Evolutionary conservation across 208 protist species (phyloP).

Genomic region (Leishmania tropica): DNA sequence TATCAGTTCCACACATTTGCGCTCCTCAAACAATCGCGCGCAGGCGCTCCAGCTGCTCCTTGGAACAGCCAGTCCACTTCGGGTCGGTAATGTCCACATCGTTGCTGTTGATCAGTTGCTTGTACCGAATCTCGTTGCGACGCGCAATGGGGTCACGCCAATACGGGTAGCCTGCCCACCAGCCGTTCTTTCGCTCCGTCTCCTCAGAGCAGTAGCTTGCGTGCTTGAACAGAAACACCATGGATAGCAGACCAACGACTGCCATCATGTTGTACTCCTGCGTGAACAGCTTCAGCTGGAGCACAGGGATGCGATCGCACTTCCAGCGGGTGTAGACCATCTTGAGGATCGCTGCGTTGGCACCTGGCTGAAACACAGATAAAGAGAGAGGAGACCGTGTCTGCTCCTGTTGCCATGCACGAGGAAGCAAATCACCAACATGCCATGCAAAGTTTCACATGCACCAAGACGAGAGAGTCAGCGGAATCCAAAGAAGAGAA

Average conservation of each 20-base stretch:
- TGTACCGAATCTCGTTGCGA: slow-evolving; percentile 88
- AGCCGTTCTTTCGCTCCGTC: slow-evolving; percentile 87
- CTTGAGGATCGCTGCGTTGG: slow-evolving; percentile 10
- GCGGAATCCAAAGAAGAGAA: not conserved
- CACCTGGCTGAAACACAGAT: not conserved
- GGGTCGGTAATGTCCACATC: slow-evolving; percentile 87
- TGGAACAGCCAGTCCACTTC: slow-evolving; percentile 90
- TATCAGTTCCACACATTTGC: not conserved
- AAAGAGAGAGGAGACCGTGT: not conserved
- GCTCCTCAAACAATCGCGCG: slow-evolving; percentile 54
- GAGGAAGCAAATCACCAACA: not conserved
- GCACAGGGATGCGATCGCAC: slow-evolving; percentile 87
- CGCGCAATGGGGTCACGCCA: slow-evolving; percentile 92
- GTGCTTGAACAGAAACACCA: slow-evolving; percentile 88
- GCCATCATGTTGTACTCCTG: slow-evolving; percentile 85
- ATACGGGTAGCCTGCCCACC: slow-evolving; percentile 91
- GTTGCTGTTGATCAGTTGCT: slow-evolving; percentile 87
- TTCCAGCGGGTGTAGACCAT: slow-evolving; percentile 95
- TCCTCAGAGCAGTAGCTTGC: slow-evolving; percentile 88
- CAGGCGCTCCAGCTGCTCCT: slow-evolving; percentile 76
- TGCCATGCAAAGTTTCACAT: not conserved
- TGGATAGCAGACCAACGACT: slow-evolving; percentile 61
- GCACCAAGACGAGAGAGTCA: not conserved
- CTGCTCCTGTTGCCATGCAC: not conserved
- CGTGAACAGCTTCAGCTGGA: slow-evolving; percentile 87